Evolutionary conservation across 768 basidiomycete species (phyloP).

Genomic region (Lanmaoa rubissima): DNA sequence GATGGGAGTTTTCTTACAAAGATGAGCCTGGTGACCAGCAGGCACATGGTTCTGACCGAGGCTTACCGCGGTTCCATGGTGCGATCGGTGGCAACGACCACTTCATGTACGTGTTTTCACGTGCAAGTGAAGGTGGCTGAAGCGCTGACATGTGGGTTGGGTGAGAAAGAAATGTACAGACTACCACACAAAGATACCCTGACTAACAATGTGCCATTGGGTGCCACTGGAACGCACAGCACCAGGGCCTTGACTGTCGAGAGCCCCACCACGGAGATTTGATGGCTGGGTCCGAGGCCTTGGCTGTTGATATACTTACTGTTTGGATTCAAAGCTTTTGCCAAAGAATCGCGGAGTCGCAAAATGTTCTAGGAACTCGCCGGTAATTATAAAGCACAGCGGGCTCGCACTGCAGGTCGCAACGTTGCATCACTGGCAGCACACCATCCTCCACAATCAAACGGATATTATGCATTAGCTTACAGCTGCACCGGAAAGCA

Average conservation of each 20-base stretch:
- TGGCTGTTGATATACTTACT: neutral
- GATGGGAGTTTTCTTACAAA: neutral
- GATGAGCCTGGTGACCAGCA: neutral
- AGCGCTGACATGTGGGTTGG: neutral
- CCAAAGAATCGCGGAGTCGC: neutral
- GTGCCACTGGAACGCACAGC: neutral
- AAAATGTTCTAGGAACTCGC: neutral
- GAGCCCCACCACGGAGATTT: neutral
- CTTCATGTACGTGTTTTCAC: neutral
- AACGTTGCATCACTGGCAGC: neutral
- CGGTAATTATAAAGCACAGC: slow-evolving; percentile 4
- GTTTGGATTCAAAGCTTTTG: neutral
- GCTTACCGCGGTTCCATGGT: neutral
- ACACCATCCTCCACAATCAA: neutral
- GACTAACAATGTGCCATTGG: neutral
- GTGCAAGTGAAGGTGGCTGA: neutral
- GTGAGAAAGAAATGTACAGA: neutral
- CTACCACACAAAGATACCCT: too few species aligned
- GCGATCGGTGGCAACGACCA: neutral
- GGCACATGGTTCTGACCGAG: neutral
- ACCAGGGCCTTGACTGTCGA: neutral
- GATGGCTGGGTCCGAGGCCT: neutral
- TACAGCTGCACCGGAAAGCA: neutral
- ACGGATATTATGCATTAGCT: slow-evolving; percentile 12
- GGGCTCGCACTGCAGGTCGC: neutral